phyloP scores from a whole-genome alignment of 768 basidiomycete genomes.

The Cantharellus cinnabarinus region DNA sequence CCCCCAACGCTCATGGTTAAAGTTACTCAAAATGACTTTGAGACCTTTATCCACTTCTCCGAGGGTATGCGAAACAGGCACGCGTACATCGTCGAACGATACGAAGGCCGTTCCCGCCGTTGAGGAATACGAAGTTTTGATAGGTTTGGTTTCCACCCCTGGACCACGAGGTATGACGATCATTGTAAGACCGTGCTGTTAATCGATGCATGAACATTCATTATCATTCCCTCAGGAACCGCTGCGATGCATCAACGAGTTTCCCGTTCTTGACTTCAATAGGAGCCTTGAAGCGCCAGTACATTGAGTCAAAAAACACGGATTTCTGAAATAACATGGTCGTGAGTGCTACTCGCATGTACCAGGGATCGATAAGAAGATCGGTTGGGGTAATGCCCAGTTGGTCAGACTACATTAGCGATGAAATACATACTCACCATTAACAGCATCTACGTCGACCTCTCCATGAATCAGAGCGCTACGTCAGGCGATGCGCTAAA shows the following conservation, averaged over 20 bases:
- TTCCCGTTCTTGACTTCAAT: constrained; percentile 62
- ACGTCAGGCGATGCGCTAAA: constrained; percentile 93
- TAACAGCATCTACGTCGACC: constrained; percentile 79
- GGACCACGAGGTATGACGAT: constrained; percentile 54
- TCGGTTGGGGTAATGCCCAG: neutral
- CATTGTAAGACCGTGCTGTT: constrained; percentile 44
- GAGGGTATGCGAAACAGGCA: constrained; percentile 69
- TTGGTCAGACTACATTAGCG: neutral
- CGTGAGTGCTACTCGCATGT: constrained; percentile 42
- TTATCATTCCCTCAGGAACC: constrained; percentile 80
- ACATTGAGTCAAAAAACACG: constrained; percentile 95
- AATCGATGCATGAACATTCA: neutral
- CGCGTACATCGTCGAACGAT: constrained; percentile 31
- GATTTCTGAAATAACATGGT: constrained; percentile 38
- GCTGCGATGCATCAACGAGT: constrained; percentile 61
- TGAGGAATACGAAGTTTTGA: constrained; percentile 84
- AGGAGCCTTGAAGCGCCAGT: constrained; percentile 72
- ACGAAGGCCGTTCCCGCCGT: constrained; percentile 53
- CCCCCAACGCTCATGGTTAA: constrained; percentile 86
- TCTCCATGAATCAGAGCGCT: constrained; percentile 65
- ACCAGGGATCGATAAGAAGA: constrained; percentile 75
- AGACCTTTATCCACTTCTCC: constrained; percentile 66
- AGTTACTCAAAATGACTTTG: constrained; percentile 58
- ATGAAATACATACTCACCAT: constrained; percentile 40
- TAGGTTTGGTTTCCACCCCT: constrained; percentile 61